Evolutionary conservation across 768 basidiomycete genomes (phyloP).

Genomic region (Tephrocybe sp.): DNA sequence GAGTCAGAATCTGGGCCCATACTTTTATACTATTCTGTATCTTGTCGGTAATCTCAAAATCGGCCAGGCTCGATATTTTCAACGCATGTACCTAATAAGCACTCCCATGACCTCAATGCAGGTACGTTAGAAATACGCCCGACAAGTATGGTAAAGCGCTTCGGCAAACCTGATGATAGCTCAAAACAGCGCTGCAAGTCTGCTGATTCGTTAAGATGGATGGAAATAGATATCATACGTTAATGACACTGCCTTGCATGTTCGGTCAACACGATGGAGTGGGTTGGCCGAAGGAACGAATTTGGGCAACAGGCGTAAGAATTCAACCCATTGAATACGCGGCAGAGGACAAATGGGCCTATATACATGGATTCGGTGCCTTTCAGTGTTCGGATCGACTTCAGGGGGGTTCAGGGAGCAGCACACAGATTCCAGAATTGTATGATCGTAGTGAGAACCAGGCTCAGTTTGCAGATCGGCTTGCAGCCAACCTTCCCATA

Average conservation of each 20-base stretch:
- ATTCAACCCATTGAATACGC: no score
- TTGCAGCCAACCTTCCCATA: no score
- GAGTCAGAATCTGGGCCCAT: not conserved
- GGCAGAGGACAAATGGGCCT: no score
- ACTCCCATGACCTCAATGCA: slow-evolving; percentile 9
- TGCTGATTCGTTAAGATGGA: not conserved
- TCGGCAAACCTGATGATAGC: not conserved
- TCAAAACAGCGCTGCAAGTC: not conserved
- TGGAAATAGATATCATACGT: not conserved
- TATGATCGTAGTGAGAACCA: no score
- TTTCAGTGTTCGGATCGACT: no score
- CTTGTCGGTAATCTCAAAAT: not conserved
- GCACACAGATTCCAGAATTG: no score
- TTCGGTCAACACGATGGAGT: not conserved
- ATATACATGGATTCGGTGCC: no score
- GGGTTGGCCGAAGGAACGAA: not conserved
- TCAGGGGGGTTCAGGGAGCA: no score
- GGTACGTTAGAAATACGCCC: not conserved
- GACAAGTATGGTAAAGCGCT: not conserved
- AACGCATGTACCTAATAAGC: slow-evolving; percentile 2
- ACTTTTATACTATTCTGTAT: slow-evolving; percentile 10
- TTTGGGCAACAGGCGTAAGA: not conserved
- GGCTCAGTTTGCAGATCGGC: no score
- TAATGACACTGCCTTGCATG: not conserved
- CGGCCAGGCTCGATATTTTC: slow-evolving; percentile 1